Conservation (phyloP, 2,329 filamentous ascomycete genomes). For the Apiospora sp. region DNA sequence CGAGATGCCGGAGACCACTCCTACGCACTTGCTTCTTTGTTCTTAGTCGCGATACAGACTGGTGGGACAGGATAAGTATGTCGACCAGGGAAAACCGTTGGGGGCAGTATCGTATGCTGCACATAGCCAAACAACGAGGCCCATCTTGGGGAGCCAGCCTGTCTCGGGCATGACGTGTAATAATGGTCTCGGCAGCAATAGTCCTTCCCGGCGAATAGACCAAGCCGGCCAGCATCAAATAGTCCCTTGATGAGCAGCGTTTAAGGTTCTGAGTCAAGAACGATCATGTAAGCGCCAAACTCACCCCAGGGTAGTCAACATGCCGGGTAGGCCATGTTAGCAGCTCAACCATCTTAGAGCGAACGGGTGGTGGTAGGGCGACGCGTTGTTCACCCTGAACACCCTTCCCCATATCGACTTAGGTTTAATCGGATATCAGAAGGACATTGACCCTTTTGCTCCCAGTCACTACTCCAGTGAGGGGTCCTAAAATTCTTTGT, state of each 20-base stretch:
- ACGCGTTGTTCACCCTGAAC: conserved; percentile 6
- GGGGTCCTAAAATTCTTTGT: not conserved
- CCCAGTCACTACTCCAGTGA: conserved; percentile 3
- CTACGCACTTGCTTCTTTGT: not conserved
- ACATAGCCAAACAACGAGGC: not conserved
- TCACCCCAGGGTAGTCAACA: conserved; percentile 2
- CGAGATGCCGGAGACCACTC: not conserved
- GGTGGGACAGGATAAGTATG: not conserved
- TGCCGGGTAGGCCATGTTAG: conserved; percentile 7
- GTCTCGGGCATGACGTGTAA: conserved; percentile 14
- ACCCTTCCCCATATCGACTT: conserved; percentile 9
- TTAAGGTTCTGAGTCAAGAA: conserved; percentile 2
- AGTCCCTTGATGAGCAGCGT: not conserved
- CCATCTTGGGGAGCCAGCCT: conserved; percentile 3
- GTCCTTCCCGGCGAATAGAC: conserved; percentile 9
- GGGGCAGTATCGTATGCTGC: not conserved
- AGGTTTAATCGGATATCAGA: not conserved
- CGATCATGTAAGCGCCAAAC: conserved; percentile 19
- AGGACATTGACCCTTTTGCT: not conserved
- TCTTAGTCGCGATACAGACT: not conserved
- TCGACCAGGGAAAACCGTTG: not conserved
- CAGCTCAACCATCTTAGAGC: conserved; percentile 12
- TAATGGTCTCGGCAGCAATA: conserved; percentile 6
- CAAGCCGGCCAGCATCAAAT: not conserved
- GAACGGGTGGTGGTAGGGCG: conserved; percentile 9